These are phyloP conservation scores for Selaginella tamariscina DNA, from an alignment of 75 land plant genomes.

Conservation along the genomic window DNA sequence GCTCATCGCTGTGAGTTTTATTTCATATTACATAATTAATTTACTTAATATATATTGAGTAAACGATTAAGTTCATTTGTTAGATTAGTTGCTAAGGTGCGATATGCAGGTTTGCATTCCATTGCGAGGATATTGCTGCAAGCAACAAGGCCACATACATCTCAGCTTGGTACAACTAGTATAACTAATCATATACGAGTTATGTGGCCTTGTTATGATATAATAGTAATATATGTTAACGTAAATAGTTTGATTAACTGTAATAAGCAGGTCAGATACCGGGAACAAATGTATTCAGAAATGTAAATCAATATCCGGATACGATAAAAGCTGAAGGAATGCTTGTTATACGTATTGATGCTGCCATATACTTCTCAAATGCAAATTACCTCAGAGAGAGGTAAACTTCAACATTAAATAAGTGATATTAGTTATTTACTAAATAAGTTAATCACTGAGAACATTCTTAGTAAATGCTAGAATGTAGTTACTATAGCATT, in stretches of 20 bases:
- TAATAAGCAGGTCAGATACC: constrained; percentile 11
- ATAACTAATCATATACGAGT: too few relatives aligned
- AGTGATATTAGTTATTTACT: too few relatives aligned
- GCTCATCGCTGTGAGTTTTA: background rate
- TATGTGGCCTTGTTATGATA: too few relatives aligned
- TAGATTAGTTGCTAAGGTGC: too few relatives aligned
- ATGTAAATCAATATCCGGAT: background rate
- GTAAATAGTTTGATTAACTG: too few relatives aligned
- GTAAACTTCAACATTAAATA: too few relatives aligned
- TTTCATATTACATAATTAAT: background rate
- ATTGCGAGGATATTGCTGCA: background rate
- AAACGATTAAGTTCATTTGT: too few relatives aligned
- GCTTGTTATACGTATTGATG: constrained; percentile 4
- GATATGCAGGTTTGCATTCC: background rate
- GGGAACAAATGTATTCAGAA: background rate
- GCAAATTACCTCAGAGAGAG: constrained; percentile 7
- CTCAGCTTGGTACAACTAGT: too few relatives aligned
- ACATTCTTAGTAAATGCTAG: too few relatives aligned
- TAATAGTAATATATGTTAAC: too few relatives aligned
- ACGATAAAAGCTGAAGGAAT: background rate
- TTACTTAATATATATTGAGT: constrained; percentile 1
- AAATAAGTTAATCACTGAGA: too few relatives aligned
- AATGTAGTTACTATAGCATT: too few relatives aligned
- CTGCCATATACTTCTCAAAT: constrained; percentile 1
- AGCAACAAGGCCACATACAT: background rate